phyloP scores from a whole-genome alignment of 441 rosid species.

The Syzygium syzygioides region DNA sequence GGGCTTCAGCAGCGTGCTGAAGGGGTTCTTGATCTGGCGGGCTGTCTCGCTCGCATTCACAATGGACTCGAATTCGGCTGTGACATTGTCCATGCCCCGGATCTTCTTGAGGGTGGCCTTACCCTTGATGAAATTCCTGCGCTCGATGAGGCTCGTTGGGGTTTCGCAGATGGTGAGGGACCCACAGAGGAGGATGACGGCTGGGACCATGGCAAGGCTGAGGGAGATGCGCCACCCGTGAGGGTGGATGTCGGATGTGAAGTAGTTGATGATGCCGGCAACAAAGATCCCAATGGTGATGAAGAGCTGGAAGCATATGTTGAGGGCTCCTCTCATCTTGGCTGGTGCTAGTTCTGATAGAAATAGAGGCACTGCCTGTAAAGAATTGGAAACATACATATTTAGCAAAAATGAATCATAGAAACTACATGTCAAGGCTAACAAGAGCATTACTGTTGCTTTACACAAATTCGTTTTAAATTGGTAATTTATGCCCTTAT shows the following conservation, averaged over 20 bases:
- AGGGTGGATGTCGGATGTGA: background rate
- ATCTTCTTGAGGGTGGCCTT: background rate
- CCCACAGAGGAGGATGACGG: background rate
- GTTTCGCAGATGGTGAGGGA: background rate
- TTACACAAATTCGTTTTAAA: no score
- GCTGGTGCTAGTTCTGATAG: background rate
- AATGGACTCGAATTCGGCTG: background rate
- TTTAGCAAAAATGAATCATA: background rate
- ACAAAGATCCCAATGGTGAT: background rate
- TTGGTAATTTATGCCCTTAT: no score
- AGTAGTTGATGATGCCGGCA: background rate
- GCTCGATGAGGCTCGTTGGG: background rate
- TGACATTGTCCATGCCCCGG: background rate
- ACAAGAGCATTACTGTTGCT: background rate
- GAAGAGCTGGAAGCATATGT: background rate
- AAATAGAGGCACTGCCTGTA: background rate
- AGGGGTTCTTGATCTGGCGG: background rate
- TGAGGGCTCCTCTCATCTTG: constrained; percentile 1
- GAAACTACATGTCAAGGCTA: background rate
- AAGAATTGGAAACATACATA: background rate
- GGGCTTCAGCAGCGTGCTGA: background rate
- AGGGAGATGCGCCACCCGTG: constrained; percentile 4
- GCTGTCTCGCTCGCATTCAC: background rate
- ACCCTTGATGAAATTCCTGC: background rate
- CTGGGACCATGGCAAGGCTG: background rate